A percentile compares a stretch with the other conserved stretches of the same genome.
These are phyloP conservation scores for Fusarium oligoseptatum DNA, from an alignment of 2,329 filamentous ascomycete genomes.

Conservation along the genomic window DNA sequence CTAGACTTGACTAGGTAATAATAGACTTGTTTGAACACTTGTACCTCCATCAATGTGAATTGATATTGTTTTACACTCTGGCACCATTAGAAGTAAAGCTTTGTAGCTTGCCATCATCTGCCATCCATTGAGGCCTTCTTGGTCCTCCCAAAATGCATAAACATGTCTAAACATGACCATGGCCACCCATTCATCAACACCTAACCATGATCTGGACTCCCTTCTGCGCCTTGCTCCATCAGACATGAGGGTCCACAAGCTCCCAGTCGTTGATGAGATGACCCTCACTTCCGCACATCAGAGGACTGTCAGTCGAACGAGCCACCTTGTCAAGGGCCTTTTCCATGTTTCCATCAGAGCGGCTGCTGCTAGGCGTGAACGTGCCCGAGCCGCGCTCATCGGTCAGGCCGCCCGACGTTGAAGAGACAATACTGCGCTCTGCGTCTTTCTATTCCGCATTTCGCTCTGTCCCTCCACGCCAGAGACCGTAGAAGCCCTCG, in stretches of 20 bases:
- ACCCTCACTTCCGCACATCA: slow-evolving; percentile 12
- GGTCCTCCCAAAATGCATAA: slow-evolving; percentile 22
- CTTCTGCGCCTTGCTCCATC: background rate
- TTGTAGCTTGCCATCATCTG: slow-evolving; percentile 15
- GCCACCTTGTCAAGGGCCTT: background rate
- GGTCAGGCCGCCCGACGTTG: slow-evolving; percentile 28
- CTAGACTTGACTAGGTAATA: background rate
- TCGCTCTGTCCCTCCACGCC: slow-evolving; percentile 64
- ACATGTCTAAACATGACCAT: slow-evolving; percentile 32
- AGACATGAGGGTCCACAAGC: background rate
- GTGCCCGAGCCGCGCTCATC: slow-evolving; percentile 6
- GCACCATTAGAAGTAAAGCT: slow-evolving; percentile 30
- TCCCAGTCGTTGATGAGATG: background rate
- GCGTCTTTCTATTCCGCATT: slow-evolving; percentile 54
- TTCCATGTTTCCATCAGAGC: slow-evolving; percentile 27
- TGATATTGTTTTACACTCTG: slow-evolving; percentile 26
- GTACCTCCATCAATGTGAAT: background rate
- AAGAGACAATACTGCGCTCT: slow-evolving; percentile 41
- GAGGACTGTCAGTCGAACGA: slow-evolving; percentile 6
- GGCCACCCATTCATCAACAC: background rate
- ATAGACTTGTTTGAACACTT: background rate
- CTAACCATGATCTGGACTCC: background rate
- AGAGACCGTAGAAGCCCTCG: slow-evolving; percentile 74
- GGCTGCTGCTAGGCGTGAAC: slow-evolving; percentile 25
- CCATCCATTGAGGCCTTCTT: slow-evolving; percentile 26